These are phyloP conservation scores for Tulasnella sp. DNA, from an alignment of 768 basidiomycete genomes.

Conservation along the genomic window DNA sequence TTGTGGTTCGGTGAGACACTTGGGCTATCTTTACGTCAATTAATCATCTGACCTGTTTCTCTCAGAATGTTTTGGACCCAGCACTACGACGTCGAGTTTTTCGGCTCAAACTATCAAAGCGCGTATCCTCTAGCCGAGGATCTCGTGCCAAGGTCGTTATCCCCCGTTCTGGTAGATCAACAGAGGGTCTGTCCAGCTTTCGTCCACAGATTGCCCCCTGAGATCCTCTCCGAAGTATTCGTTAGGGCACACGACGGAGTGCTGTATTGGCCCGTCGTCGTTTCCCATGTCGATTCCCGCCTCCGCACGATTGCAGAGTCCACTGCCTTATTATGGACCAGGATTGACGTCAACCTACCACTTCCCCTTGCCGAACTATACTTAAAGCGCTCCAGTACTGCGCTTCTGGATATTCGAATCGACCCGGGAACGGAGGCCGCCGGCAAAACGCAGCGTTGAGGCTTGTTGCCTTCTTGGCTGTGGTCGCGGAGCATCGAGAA, in stretches of 20 bases:
- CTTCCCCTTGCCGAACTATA: background rate
- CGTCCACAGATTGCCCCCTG: background rate
- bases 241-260: background rate
- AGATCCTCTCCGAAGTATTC: background rate
- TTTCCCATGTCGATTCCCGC: conserved; percentile 3
- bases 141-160: background rate
- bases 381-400: background rate
- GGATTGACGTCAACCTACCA: background rate
- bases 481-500: background rate
- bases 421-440: background rate
- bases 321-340: background rate
- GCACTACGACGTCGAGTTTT: background rate
- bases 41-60: background rate
- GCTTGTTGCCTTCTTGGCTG: background rate
- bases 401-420: background rate
- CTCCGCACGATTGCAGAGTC: background rate
- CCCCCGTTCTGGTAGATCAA: background rate
- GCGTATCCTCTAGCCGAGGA: background rate
- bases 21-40: background rate
- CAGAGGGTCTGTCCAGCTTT: background rate
- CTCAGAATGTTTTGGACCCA: background rate
- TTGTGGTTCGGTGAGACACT: background rate
- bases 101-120: background rate
- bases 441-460: background rate
- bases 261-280: background rate